phyloP scores from a whole-genome alignment of 139 green algal species.

The Zygnema cylindricum region DNA sequence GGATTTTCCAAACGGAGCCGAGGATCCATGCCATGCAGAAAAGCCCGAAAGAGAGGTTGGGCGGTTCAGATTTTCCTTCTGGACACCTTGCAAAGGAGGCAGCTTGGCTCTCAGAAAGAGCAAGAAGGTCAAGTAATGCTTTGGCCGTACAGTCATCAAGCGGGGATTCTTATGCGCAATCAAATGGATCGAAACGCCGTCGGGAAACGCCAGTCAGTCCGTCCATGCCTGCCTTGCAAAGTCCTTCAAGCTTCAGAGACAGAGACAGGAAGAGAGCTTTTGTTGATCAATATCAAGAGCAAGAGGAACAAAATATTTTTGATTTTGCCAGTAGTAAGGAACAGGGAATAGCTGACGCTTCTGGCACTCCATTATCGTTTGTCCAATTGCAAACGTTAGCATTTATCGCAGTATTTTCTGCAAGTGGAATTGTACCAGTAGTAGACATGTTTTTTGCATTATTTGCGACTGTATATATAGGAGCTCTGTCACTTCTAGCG shows the following conservation, averaged over 20 bases:
- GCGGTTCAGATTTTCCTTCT: background rate
- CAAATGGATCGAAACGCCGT: background rate
- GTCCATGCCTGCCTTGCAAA: background rate
- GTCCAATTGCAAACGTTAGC: conserved; percentile 24
- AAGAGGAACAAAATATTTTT: no score
- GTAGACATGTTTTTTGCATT: background rate
- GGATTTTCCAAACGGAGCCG: no score
- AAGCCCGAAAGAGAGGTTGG: background rate
- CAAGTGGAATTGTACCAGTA: conserved; percentile 31
- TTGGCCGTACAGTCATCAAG: background rate
- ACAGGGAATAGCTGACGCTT: background rate
- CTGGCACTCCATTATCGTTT: background rate
- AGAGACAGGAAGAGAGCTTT: background rate
- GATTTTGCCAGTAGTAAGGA: background rate
- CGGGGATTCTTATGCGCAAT: background rate
- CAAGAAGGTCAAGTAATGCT: background rate
- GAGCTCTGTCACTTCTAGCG: background rate
- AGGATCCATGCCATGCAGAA: background rate
- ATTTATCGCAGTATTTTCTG: conserved; percentile 15
- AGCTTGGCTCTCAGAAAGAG: background rate
- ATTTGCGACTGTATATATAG: conserved; percentile 27
- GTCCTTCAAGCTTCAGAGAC: background rate
- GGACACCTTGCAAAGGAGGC: background rate
- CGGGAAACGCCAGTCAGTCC: no score
- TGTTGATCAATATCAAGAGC: no score